Base-by-base conservation (phyloP, 371 early-diverging fungal species). In the Mucor indicus region DNA sequence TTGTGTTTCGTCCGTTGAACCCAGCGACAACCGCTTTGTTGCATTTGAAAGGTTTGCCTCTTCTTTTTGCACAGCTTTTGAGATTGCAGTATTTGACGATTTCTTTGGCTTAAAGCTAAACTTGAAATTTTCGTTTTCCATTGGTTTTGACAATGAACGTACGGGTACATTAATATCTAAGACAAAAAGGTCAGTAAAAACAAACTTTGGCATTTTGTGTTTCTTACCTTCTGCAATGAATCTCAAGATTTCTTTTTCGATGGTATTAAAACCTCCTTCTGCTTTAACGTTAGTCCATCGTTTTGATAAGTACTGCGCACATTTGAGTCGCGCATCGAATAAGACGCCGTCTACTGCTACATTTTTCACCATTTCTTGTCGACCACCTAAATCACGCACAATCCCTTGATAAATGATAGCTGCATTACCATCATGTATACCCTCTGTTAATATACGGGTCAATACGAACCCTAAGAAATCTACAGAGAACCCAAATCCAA, bases 401-500 rank as follows among this genome's bases (percentile, higher is more conserved):
- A 75, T 64, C n/a, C 72, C 67, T 48, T 75, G 72, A 24, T 75
- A 75, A 6, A 75, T 38, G 8, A 48, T 50, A 5, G 55, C 70
- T 8, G 72, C 76, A 33, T 71, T 75, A 20, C 38, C 42, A 42
- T 75, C 72, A 25, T 62, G 53, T n/a, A 75, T 64, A 13, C 72
- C 67, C 22, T 72, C 55, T 16, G 49, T 55, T 27, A 72, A 44
- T 1, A 74, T 62, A 10, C 53, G 49, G 8, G 39, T 55, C 8
- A 75, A 48, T 8, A 75, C 53, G 45, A 75, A 75, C 10, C 62
- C 72, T 27, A 75, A 53, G 52, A 75, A 75, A 45, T 75, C 76
- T 2, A 66, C 63, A 0, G 76, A 75, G 17, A 74, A 74, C 2
- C 69, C 76, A 25, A 50, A 57, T 1, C 67, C 75, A 38, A 75